These are phyloP conservation scores for Penicillium sp. DNA, from an alignment of 2,329 filamentous ascomycete genomes.

Conservation along the genomic window DNA sequence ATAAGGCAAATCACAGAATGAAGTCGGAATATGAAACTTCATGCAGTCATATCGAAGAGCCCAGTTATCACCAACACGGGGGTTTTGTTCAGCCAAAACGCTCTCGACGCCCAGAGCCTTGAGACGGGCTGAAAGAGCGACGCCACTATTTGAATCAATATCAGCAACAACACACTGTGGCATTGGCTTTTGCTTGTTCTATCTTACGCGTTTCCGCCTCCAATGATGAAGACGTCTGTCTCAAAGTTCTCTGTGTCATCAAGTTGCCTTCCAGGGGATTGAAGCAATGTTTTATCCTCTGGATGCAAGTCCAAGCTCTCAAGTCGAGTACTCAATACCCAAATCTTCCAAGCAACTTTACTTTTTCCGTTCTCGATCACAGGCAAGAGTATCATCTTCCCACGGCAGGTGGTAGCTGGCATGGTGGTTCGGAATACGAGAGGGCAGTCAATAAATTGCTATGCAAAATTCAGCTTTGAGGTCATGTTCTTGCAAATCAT, in stretches of 20 bases:
- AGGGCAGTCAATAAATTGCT: slow-evolving; percentile 34
- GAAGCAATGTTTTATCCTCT: slow-evolving; percentile 24
- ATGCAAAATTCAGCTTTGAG: no score
- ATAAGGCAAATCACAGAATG: slow-evolving; percentile 39
- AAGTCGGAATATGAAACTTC: slow-evolving; percentile 43
- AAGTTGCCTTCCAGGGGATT: slow-evolving; percentile 12
- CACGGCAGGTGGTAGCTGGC: slow-evolving; percentile 32
- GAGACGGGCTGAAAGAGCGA: slow-evolving; percentile 46
- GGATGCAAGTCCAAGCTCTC: slow-evolving; percentile 21
- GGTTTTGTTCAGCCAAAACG: slow-evolving; percentile 46
- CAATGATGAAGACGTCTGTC: slow-evolving; percentile 39
- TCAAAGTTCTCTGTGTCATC: slow-evolving; percentile 1
- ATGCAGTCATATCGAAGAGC: slow-evolving; percentile 48
- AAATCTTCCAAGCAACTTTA: slow-evolving; percentile 27
- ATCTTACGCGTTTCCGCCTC: slow-evolving; percentile 45
- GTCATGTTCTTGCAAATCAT: background rate
- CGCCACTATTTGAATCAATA: slow-evolving; percentile 29
- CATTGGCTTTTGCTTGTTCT: background rate
- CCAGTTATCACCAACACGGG: slow-evolving; percentile 49
- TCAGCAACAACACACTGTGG: background rate
- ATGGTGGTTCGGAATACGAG: slow-evolving; percentile 34
- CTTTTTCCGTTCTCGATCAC: slow-evolving; percentile 3
- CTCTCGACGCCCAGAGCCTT: slow-evolving; percentile 46
- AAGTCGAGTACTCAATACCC: slow-evolving; percentile 26
- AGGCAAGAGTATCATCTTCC: slow-evolving; percentile 34